These are phyloP conservation scores for Daldinia childiae DNA, from an alignment of 495 filamentous ascomycete genomes.

Conservation along the genomic window DNA sequence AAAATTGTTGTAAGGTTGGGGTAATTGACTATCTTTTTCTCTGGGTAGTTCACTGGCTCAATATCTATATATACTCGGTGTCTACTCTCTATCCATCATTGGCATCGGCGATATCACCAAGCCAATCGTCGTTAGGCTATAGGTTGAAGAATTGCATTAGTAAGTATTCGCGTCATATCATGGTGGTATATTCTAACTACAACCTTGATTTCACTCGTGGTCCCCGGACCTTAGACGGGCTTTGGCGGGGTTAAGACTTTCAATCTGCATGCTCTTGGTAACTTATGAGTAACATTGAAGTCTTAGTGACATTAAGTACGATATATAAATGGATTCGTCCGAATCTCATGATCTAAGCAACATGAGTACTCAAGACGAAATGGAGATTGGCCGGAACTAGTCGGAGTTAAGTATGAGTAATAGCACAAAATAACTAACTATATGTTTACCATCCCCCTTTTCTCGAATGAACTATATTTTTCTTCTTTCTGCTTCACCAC, in stretches of 20 bases:
- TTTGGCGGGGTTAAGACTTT: background rate
- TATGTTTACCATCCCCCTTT: background rate
- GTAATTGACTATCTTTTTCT: background rate
- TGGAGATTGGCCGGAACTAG: too few relatives aligned
- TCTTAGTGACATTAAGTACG: background rate
- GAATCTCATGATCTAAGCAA: too few relatives aligned
- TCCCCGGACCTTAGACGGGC: background rate
- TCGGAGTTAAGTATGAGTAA: background rate
- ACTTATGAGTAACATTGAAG: background rate
- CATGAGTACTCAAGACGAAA: too few relatives aligned
- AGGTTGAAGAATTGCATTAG: background rate
- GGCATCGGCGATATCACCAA: slow-evolving; percentile 21
- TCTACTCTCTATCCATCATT: background rate
- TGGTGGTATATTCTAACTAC: background rate
- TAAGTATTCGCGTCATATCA: background rate
- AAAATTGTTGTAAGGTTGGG: background rate
- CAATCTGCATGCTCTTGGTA: background rate
- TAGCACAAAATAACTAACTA: background rate
- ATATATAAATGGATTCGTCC: background rate
- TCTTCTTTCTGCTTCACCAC: background rate
- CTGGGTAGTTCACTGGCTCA: background rate
- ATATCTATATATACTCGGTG: background rate
- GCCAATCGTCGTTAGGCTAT: slow-evolving; percentile 19
- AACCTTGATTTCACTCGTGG: background rate
- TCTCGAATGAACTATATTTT: background rate